These are phyloP conservation scores for Plasmodium vinckei DNA, from an alignment of 169 alveolate genomes.

Conservation along the genomic window DNA sequence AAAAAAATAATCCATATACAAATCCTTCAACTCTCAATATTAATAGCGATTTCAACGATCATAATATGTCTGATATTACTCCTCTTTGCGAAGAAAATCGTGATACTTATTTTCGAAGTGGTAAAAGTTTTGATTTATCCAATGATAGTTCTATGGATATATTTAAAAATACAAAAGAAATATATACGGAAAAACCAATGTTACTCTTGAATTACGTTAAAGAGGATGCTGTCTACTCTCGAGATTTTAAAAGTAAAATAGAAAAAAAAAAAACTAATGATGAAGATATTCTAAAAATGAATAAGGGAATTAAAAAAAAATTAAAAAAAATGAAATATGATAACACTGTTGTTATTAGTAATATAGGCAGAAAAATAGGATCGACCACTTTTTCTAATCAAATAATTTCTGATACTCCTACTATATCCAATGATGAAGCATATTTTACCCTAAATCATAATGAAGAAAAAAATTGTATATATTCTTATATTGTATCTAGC, in stretches of 20 bases:
- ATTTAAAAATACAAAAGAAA: constrained; percentile 20
- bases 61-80: background rate
- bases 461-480: constrained; percentile 17
- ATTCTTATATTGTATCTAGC: constrained; percentile 26
- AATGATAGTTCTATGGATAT: constrained; percentile 34
- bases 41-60: background rate
- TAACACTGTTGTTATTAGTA: constrained; percentile 54
- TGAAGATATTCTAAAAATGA: constrained; percentile 19
- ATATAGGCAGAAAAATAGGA: constrained; percentile 42
- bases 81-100: constrained; percentile 2
- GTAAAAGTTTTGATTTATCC: constrained; percentile 9
- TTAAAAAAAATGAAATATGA: constrained; percentile 32
- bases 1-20: background rate
- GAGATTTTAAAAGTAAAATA: background rate
- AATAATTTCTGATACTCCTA: background rate
- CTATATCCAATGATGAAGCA: background rate
- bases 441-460: background rate
- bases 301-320: constrained; percentile 41
- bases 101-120: background rate
- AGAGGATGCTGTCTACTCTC: background rate
- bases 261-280: background rate
- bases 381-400: constrained; percentile 51
- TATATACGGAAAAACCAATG: constrained; percentile 29
- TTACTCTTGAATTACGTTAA: constrained; percentile 7
- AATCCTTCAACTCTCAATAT: background rate